A percentile compares a stretch with the other conserved stretches of the same genome.
Evolutionary conservation across 345 rosid species (phyloP).

Genomic region (Eucalyptus sp.): DNA sequence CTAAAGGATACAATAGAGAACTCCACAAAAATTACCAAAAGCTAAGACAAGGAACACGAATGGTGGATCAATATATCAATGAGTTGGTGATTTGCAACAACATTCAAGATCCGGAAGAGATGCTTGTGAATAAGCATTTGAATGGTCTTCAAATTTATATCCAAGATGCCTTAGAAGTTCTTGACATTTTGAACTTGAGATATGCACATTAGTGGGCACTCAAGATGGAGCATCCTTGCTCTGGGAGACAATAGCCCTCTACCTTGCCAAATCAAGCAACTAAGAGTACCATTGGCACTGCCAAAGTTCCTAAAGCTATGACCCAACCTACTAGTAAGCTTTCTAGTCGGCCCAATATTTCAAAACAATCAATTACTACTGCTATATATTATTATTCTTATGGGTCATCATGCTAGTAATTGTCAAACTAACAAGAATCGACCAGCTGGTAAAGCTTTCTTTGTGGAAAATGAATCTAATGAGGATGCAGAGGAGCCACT

Average conservation of each 20-base stretch:
- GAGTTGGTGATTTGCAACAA: background rate
- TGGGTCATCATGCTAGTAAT: background rate
- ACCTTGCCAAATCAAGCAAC: background rate
- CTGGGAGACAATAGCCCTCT: background rate
- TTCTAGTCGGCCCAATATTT: background rate
- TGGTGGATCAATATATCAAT: background rate
- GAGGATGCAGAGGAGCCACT: background rate
- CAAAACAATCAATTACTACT: background rate
- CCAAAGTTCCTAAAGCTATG: accelerated
- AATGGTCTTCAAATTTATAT: background rate
- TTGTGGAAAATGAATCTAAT: background rate
- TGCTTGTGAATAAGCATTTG: background rate
- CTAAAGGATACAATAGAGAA: background rate
- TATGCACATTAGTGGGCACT: background rate
- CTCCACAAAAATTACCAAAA: background rate
- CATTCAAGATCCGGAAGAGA: background rate
- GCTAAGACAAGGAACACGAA: no score
- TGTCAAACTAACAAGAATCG: background rate
- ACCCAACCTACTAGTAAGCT: background rate
- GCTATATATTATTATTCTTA: background rate
- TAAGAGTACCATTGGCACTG: background rate
- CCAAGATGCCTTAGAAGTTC: background rate
- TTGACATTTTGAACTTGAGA: no score
- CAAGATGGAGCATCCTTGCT: background rate
- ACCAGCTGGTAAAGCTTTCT: background rate